Evolutionary conservation across 495 filamentous ascomycete genomes (phyloP).

Genomic region (Podospora conica): DNA sequence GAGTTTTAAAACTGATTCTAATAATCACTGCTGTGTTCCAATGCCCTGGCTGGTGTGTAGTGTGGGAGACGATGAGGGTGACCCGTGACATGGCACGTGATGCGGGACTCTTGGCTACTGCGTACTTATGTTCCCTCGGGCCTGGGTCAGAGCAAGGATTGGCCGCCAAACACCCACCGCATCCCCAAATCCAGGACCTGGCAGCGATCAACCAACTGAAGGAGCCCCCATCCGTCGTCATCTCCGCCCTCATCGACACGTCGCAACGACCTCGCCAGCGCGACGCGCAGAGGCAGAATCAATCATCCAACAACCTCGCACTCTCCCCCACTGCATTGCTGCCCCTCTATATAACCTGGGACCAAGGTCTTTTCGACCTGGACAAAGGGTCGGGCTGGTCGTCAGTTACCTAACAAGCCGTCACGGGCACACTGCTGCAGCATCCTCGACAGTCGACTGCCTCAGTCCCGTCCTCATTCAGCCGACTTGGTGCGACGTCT

Average conservation of each 20-base stretch:
- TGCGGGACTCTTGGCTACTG: constrained; percentile 13
- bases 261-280: not conserved
- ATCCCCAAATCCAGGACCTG: constrained; percentile 10
- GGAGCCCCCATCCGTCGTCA: not conserved
- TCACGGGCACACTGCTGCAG: not conserved
- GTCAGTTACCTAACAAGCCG: not conserved
- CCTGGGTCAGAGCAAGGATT: constrained; percentile 13
- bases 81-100: constrained; percentile 19
- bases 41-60: not conserved
- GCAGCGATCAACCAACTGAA: not conserved
- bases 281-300: not conserved
- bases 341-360: not conserved
- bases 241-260: not conserved
- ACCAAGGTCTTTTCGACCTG: not conserved
- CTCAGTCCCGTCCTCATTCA: not conserved
- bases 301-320: not conserved
- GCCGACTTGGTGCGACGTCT: not conserved
- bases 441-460: not conserved
- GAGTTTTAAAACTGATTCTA: too few species aligned
- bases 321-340: not conserved
- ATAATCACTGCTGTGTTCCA: too few species aligned
- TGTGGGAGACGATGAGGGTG: not conserved
- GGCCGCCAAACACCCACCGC: constrained; percentile 18
- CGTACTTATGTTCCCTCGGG: constrained; percentile 10
- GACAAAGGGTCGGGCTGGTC: not conserved